These are phyloP conservation scores for Collybiopsis luxurians DNA, from an alignment of 768 basidiomycete species.

Conservation along the genomic window DNA sequence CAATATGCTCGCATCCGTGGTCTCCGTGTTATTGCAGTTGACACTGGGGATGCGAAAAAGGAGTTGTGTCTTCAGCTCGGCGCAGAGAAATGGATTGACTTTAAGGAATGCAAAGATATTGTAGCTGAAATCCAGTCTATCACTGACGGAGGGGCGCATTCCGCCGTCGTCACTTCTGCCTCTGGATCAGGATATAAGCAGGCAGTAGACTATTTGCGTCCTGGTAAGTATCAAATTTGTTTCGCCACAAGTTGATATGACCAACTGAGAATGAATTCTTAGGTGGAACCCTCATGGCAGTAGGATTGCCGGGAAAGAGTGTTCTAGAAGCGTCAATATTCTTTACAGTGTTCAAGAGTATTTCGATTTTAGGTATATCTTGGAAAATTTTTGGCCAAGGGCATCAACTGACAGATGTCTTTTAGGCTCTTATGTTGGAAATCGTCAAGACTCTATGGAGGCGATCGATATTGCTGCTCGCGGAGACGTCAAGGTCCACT, in stretches of 20 bases:
- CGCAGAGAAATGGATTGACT: slow-evolving; percentile 78
- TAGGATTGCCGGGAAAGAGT: slow-evolving; percentile 71
- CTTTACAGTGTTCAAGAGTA: slow-evolving; percentile 66
- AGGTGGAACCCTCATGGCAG: slow-evolving; percentile 73
- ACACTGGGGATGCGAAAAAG: slow-evolving; percentile 74
- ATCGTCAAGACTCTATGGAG: slow-evolving; percentile 82
- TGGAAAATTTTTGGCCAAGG: too few relatives aligned
- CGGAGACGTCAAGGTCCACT: slow-evolving; percentile 68
- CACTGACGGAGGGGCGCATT: slow-evolving; percentile 75
- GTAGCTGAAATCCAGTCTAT: slow-evolving; percentile 57
- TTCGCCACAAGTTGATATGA: too few relatives aligned
- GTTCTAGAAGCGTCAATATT: slow-evolving; percentile 63
- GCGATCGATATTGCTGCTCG: slow-evolving; percentile 72
- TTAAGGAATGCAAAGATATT: slow-evolving; percentile 58
- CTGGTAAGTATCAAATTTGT: slow-evolving; percentile 9
- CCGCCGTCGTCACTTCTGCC: slow-evolving; percentile 61
- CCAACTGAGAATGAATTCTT: too few relatives aligned
- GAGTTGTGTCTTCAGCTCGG: slow-evolving; percentile 50
- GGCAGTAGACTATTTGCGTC: slow-evolving; percentile 73
- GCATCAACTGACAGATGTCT: too few relatives aligned
- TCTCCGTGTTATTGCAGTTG: slow-evolving; percentile 67
- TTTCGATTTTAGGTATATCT: slow-evolving; percentile 37
- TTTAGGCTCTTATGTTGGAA: slow-evolving; percentile 54
- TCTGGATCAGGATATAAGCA: slow-evolving; percentile 45
- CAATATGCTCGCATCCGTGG: slow-evolving; percentile 83